Evolutionary conservation across 2,329 filamentous ascomycete genomes (phyloP), one percentile per base, ranked within the genome.

Genomic region (Cladophialophora chaetospira): DNA sequence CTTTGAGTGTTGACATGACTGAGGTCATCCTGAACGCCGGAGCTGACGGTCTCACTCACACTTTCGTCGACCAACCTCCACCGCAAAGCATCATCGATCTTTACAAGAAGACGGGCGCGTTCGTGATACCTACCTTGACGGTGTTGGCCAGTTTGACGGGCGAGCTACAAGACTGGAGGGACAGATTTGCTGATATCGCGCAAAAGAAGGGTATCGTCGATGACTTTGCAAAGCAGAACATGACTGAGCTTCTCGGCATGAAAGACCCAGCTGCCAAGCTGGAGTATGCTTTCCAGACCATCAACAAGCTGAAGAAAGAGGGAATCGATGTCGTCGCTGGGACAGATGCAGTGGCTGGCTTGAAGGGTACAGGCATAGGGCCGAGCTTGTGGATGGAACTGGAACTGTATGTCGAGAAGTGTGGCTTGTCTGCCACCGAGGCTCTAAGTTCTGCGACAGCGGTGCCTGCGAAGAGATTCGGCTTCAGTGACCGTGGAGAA

Each of bases 241-340:
- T 67, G 57, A 48, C 64, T 8, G 66, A 67, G 23, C 61, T 53
- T 40, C 48, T 70, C 31, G 64, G 63, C 35, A 63, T 68, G 57
- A 60, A 62, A 35, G 58, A 58, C 9, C 55, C 59, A 23, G 49
- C 53, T n/a, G 61, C 59, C 43, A 61, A 58, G 17, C 29, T 66
- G 8, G 62, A 66, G 11, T 58, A 64, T 33, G 61, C 56, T 10
- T 61, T 60, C 28, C 45, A 64, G 31, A 62, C 62, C 10, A 46
- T 67, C 28, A 57, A 38, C 17, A 57, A 55, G 31, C 59, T 69
- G 19, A 63, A 66, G 33, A 54, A 61, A 25, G 61, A 58, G 15
- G 66, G 67, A 3, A 63, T 70, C n/a, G 66, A 68, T 33, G 60
- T 70, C 31, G 62, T 71, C n/a, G 68, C 67, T 1, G 68, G 69